Percentiles rank a stretch among this genome's conserved stretches.
phyloP scores from a whole-genome alignment of 352 stramenopile genomes.

The Blastocystis sp. region DNA sequence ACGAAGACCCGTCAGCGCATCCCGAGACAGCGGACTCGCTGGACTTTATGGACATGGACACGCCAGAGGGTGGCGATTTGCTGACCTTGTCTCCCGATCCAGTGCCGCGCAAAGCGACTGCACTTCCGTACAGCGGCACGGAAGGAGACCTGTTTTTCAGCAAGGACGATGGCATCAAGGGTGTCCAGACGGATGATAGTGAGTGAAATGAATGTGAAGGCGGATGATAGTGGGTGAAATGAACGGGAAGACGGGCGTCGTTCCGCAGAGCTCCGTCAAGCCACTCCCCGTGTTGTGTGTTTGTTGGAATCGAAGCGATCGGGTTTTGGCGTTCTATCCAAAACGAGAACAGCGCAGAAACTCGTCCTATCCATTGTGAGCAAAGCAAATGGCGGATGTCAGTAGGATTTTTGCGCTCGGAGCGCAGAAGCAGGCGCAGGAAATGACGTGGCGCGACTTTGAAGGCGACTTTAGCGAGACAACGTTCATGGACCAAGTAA shows the following conservation, averaged over 20 bases:
- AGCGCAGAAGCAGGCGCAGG: conserved; percentile 50
- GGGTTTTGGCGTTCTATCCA: not conserved
- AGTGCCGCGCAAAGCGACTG: not conserved
- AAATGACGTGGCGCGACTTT: conserved; percentile 50
- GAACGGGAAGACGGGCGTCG: conserved; percentile 17
- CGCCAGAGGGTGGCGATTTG: not conserved
- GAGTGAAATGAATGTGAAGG: conserved; percentile 32
- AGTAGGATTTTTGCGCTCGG: conserved; percentile 67
- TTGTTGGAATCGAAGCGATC: conserved; percentile 1
- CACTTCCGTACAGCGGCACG: not conserved
- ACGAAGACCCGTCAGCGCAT: too few relatives aligned
- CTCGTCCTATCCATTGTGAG: not conserved
- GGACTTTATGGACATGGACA: not conserved
- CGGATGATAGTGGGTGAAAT: too few relatives aligned
- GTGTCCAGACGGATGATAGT: not conserved
- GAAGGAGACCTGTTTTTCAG: conserved; percentile 46
- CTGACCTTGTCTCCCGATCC: not conserved
- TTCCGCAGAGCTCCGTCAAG: conserved; percentile 48
- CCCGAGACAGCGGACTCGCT: too few relatives aligned
- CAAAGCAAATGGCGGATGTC: conserved; percentile 34
- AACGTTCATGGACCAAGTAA: conserved; percentile 65
- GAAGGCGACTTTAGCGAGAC: conserved; percentile 68
- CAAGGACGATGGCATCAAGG: conserved; percentile 40
- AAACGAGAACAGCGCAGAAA: not conserved
- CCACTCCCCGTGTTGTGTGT: conserved; percentile 1